Base-by-base conservation (phyloP, 805 yeast species). In the Candida taoyuanica region DNA sequence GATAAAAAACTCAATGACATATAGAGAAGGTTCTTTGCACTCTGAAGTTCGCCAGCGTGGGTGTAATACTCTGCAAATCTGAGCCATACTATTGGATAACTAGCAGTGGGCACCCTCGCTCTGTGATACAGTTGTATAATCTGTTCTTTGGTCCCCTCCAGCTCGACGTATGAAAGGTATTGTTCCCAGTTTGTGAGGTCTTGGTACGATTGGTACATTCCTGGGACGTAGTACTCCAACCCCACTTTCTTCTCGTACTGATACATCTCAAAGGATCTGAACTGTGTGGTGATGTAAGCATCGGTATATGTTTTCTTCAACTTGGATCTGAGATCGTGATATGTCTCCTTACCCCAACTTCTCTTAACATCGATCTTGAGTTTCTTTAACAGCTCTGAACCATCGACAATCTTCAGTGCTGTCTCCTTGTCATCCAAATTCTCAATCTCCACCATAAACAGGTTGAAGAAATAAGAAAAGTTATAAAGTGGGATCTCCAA, bases 161-260 rank as follows among this genome's bases (percentile, higher is more conserved):
- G 49, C 47, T 81, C 86, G 26, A 76, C 59, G 40, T 67, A 74
- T 44, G 70, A 70, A 26, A 83, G 49, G 55, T 81, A 86, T 20
- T 64, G 56, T 37, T 69, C 73, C 78, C 95, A 82, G 9, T 62
- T 64, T 15, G 69, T 71, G 16, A 81, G 51, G 47, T 82, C 84
- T 34, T 73, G 70, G 46, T 31, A 42, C 3, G 65, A 53, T 31
- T 39, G 48, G 9, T 63, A 40, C 7, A 53, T 43, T 12, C 58
- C 51, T 1, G 68, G 64, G 19, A 59, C 61, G 46, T 54, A 71
- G 44, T 60, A 70, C 7, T 67, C 68, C 8, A 58, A 43, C 6
- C 53, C 46, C 6, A 76, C 48, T 2, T 55, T 52, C 40, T 65
- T 65, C 43, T 80, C 86, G 55, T 54, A 78, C 7, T 60, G 55